Conservation (phyloP, 176 grass and related monocot species). For the Zoysia pacifica region DNA sequence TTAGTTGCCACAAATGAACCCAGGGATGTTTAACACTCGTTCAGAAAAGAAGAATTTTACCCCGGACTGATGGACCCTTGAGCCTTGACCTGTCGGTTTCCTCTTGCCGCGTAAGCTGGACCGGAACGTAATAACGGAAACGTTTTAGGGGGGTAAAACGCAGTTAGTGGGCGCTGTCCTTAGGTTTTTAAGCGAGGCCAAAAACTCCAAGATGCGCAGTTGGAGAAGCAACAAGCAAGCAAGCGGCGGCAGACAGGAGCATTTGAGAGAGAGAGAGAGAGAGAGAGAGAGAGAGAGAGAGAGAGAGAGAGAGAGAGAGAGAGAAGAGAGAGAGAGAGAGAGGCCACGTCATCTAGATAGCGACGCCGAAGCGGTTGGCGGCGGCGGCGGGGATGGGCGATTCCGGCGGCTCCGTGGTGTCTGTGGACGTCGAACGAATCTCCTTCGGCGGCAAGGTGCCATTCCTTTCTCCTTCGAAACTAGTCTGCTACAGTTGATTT, state of each 20-base stretch:
- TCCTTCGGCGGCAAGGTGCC: slow-evolving; percentile 92
- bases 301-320: neutral
- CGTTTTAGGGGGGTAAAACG: neutral
- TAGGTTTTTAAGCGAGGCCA: slow-evolving; percentile 45
- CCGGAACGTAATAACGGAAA: slow-evolving; percentile 7
- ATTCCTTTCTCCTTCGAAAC: slow-evolving; percentile 1
- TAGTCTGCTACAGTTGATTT: slow-evolving; percentile 7
- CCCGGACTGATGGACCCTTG: neutral
- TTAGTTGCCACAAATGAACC: neutral
- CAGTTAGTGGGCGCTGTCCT: neutral
- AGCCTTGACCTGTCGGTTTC: slow-evolving; percentile 38
- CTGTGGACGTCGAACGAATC: slow-evolving; percentile 86
- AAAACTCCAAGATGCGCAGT: slow-evolving; percentile 41
- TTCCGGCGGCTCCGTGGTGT: slow-evolving; percentile 78
- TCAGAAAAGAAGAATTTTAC: neutral
- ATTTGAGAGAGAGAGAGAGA: slow-evolving; percentile 15
- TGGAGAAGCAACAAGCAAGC: slow-evolving; percentile 18
- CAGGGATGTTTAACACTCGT: neutral
- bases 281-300: neutral
- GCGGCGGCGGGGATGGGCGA: slow-evolving; percentile 63
- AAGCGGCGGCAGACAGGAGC: neutral
- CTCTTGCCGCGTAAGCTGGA: slow-evolving; percentile 17
- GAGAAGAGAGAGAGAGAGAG: neutral
- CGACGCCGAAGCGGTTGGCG: slow-evolving; percentile 18
- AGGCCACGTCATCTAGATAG: slow-evolving; percentile 5